Evolutionary conservation across 768 basidiomycete genomes (phyloP), one percentile per base, ranked within the genome.

Genomic region (Russula foetens): DNA sequence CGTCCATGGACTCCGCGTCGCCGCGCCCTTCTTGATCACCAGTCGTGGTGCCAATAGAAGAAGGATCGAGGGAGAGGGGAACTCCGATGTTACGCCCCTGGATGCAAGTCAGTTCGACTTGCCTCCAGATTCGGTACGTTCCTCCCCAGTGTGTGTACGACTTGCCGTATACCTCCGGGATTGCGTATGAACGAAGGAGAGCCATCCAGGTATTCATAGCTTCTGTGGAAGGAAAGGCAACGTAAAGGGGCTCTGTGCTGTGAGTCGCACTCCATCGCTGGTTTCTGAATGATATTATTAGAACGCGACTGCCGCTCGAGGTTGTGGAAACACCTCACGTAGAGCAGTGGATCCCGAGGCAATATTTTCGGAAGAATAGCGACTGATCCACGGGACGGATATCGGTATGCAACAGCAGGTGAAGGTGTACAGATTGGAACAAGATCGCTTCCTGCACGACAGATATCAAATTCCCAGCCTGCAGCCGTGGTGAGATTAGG

Each of bases 91-190:
- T 84, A 43, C 90, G 83, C 14, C 84, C 90, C 72, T 90, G 86
- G 41, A 86, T 76, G 56, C 91, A 77, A 31, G 81, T 80, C 26
- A 93, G 75, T 63, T 89, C 83, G 24, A 93, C 78, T 70, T 89
- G 87, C 53, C 92, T 80, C 88, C 89, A 93, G 82, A 93, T 88
- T 56, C 92, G 84, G 72, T 90, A 92, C 12, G 88, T 81, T 7
- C 90, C 90, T 45, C 85, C 84, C 53, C 72, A 67, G 23, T 81
- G 76, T 41, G 76, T 75, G 64, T 78, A 75, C 69, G 78, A 74
- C 64, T 77, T 76, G 35, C 86, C 90, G 68, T 91, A 90, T 56
- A 87, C 82, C 71, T 92, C 91, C 1, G 90, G 86, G 53, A 80
- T 79, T 14, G 92, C 85, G 71, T 88, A 92, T 3, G 91, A 90